These are phyloP conservation scores for Exophiala calicioides DNA, from an alignment of 2,329 filamentous ascomycete genomes.

Conservation along the genomic window DNA sequence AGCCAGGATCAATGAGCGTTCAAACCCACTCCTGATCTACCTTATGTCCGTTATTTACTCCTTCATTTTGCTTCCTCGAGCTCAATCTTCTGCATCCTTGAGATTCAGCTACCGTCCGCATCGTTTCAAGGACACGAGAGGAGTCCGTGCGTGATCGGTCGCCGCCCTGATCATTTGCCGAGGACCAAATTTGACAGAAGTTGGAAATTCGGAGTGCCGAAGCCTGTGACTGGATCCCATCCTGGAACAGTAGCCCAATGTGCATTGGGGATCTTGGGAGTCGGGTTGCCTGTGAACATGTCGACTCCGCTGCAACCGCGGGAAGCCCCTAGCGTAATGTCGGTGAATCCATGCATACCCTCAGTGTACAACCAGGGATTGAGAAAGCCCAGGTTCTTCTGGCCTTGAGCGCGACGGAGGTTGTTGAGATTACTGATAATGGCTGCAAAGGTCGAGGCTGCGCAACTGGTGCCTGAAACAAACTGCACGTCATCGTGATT, in stretches of 20 bases:
- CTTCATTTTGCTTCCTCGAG: no score
- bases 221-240: constrained; percentile 55
- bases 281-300: constrained; percentile 39
- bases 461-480: constrained; percentile 29
- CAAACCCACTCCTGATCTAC: no score
- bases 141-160: no score
- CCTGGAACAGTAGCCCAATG: constrained; percentile 54
- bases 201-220: constrained; percentile 23
- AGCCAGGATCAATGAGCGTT: no score
- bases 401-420: constrained; percentile 57
- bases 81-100: no score
- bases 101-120: no score
- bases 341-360: constrained; percentile 48
- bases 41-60: no score
- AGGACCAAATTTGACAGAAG: constrained; percentile 8
- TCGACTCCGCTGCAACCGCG: constrained; percentile 46
- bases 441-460: constrained; percentile 63
- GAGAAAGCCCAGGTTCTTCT: constrained; percentile 58
- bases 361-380: constrained; percentile 62
- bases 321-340: constrained; percentile 52
- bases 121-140: no score
- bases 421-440: constrained; percentile 68
- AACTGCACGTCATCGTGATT: constrained; percentile 37
- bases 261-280: constrained; percentile 47
- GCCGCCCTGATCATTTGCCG: no score